phyloP scores from a whole-genome alignment of 768 basidiomycete genomes.

The Lactarius deliciosus region DNA sequence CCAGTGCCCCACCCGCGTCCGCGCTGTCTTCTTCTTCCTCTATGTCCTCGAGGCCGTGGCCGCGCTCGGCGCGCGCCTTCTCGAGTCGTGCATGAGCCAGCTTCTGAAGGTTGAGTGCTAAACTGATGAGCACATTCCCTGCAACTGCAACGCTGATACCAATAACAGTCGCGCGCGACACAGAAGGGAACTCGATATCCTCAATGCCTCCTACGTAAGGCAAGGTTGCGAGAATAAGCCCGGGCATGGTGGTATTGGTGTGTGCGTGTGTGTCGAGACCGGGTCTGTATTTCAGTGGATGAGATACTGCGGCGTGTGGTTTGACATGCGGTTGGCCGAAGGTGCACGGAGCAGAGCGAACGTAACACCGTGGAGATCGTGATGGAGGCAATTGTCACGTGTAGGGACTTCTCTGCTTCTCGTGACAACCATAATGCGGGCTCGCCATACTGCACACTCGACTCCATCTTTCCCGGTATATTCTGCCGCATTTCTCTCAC shows the following conservation, averaged over 20 bases:
- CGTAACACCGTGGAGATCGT: neutral
- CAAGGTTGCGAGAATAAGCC: neutral
- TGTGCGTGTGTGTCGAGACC: neutral
- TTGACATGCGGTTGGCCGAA: conserved; percentile 7
- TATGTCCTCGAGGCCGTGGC: conserved; percentile 27
- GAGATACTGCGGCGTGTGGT: neutral
- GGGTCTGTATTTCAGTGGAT: neutral
- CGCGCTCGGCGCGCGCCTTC: conserved; percentile 30
- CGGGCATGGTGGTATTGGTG: conserved; percentile 9
- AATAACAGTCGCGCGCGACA: conserved; percentile 57
- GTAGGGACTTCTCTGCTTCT: neutral
- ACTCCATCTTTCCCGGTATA: conserved; percentile 87
- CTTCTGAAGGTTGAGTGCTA: conserved; percentile 92
- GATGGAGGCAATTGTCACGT: conserved; percentile 1
- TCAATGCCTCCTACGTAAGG: conserved; percentile 19
- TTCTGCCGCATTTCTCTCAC: conserved; percentile 74
- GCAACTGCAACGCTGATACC: conserved; percentile 82
- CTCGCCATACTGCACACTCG: conserved; percentile 74
- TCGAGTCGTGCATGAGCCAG: conserved; percentile 78
- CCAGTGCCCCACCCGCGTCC: conserved; percentile 7
- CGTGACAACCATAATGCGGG: conserved; percentile 56
- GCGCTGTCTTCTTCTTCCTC: conserved; percentile 19
- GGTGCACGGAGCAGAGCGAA: neutral
- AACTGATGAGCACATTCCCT: conserved; percentile 85
- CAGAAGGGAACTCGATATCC: conserved; percentile 49